These are phyloP conservation scores for Acorus gramineus DNA, from an alignment of 106 monocot genomes.

Conservation along the genomic window DNA sequence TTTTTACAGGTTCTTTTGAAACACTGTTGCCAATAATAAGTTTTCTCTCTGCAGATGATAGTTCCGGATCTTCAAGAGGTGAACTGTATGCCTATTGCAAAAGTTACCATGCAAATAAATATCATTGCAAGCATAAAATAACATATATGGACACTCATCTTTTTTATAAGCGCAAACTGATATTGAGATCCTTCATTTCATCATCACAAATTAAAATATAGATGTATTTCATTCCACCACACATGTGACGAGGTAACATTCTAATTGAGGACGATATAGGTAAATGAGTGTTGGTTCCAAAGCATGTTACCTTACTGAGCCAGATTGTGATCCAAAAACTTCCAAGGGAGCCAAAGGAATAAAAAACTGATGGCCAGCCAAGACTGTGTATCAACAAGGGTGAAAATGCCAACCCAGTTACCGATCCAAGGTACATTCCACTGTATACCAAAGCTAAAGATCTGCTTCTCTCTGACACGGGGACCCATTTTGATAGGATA, in stretches of 20 bases:
- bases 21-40: slow-evolving; percentile 33
- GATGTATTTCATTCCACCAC: no score
- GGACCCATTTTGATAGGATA: slow-evolving; percentile 87
- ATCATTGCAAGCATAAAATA: background rate
- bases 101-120: background rate
- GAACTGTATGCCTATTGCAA: slow-evolving; percentile 65
- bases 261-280: no score
- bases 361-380: slow-evolving; percentile 92
- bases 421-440: slow-evolving; percentile 93
- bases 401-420: slow-evolving; percentile 80
- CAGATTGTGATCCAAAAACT: slow-evolving; percentile 65
- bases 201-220: no score
- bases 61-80: slow-evolving; percentile 74
- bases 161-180: no score
- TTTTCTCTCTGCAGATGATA: slow-evolving; percentile 47
- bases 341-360: slow-evolving; percentile 84
- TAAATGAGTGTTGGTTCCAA: background rate
- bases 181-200: no score
- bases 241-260: no score
- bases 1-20: slow-evolving; percentile 46
- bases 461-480: slow-evolving; percentile 81
- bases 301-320: slow-evolving; percentile 49
- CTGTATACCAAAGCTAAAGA: slow-evolving; percentile 82
- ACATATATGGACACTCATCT: no score
- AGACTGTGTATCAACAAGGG: slow-evolving; percentile 67